Base-by-base conservation (phyloP, 2,329 filamentous ascomycete genomes). In the Tolypocladium capitatum region DNA sequence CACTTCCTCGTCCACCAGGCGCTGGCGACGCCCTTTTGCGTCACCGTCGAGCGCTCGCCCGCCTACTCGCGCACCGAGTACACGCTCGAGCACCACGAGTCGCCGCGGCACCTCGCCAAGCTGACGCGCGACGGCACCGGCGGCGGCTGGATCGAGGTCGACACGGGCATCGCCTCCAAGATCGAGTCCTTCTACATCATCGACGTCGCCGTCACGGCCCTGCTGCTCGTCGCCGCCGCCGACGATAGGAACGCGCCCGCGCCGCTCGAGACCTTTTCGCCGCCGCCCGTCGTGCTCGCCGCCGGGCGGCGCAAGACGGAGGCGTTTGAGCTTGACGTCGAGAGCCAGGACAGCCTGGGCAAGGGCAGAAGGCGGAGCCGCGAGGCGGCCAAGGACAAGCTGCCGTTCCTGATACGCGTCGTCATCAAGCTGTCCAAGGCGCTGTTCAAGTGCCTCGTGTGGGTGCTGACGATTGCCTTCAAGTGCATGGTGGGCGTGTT, bases 1-100 rank as follows among this genome's bases (percentile, higher is more conserved):
- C 74, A 81, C 61, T 83, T 78, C 60, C 68, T 83, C n/a, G 77
- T 76, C 28, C 80, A 83, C 58, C 78, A 78, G 2, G 75, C 78
- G 0, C 69, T 83, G 18, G 74, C 75, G n/a, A 74, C 76, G 38
- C 80, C 80, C 0, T 83, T 83, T 59, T 74, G 76, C 60, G 68
- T 83, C 33, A 73, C 75, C 1, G 68, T 82, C 42, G 73, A 78
- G 60, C 72, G 77, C 18, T 75, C 70, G 24, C 72, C 76, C 1
- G 73, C 76, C 1, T 81, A 75, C 74, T 76, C 72, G 45, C 71
- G 78, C 4, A 74, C 75, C 9, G 78, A 81, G 62, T 83, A 83
- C 59, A 76, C 74, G 14, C 74, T 83, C 13, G 80, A 83, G 65
- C 80, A 83, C 56, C 68, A 78, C 52, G 78, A 83, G 62, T 73